Evolutionary conservation across 345 rosid species (phyloP), one percentile per base, ranked within the genome.

Genomic region (Ceriops tagal): DNA sequence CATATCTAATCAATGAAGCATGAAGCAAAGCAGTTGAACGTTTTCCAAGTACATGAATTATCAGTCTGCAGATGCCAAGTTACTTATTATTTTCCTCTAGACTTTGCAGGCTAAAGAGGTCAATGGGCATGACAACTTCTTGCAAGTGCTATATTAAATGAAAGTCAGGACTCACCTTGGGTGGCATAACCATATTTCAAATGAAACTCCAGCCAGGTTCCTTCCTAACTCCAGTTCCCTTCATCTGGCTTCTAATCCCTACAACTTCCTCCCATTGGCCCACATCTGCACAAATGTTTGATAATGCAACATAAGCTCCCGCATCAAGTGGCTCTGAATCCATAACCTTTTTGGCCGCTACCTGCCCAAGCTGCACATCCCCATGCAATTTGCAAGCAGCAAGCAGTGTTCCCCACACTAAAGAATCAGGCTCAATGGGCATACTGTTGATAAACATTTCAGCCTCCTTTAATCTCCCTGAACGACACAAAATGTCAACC

Each of bases 401-500:
- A 59, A 91, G 96, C 51, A 91, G 78, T 19, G 93, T 83, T 73
- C 78, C 89, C 97, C 97, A 89, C 35, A 87, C 83, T 63, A 89
- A 84, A 60, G 87, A 90, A 73, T 86, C 79, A 5, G 93, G 84
- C 67, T 80, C 77, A 51, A 86, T 75, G 21, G 88, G 85, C 92
- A 89, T 86, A 55, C 46, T 65, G 31, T 71, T 80, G 66, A 91
- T 87, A 58, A 87, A 86, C 55, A 56, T 75, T 74, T 84, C 91
- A 74, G 96, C 97, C 75, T 87, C 96, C 75, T 62, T 83, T 64
- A 91, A 75, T 79, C 81, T 82, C 39, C 96, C 97, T 20, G 90
- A 78, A 34, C 93, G 92, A 66, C 96, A 96, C 47, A 91, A 83
- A 81, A 86, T 82, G 85, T 91, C 92, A 27, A 89, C 88, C 92